Evolutionary conservation across 306 rosid species (phyloP), one percentile per base, ranked within the genome.

Genomic region (Quercus agrifolia): DNA sequence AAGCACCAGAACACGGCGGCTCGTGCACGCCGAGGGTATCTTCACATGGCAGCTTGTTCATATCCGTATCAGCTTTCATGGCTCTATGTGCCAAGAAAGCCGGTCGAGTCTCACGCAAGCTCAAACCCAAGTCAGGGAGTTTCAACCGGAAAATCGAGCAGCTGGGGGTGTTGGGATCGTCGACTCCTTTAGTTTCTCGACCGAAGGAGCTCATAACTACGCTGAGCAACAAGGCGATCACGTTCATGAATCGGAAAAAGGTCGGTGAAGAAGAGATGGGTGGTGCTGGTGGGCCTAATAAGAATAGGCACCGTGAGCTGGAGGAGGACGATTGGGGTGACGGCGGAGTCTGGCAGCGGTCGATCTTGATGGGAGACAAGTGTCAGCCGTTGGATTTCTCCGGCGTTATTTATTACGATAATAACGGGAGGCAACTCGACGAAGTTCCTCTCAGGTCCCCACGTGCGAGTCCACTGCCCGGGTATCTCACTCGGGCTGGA

Each of bases 341-440:
- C 82, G 99, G 95, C 1, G 99, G 99, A 25, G 95, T 96, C 7
- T 96, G 99, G 99, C 98, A 96, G 88, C 82, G 85, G 83, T 76
- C 91, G 79, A 96, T 91, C 52, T 17, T 91, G 80, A 91, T 93
- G 98, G 99, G 99, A 0, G 97, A 88, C 38, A 96, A 96, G 82
- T 93, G 98, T 5, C 89, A 89, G 76, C 99, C 97, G 81, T 85
- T 93, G 83, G 86, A 91, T 86, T 96, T 88, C 81, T 89, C 97
- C 0, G 99, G 97, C 31, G 93, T 52, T 0, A 93, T 95, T 74
- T 90, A 83, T 61, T 93, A 95, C 71, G 98, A 95, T 28, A 71
- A 70, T 33, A 27, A 79, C 72, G 98, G 99, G 4, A 85, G 79
- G 59, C 93, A 79, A 87, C 64, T 73, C 66, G 73, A 49, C n/a